Evolutionary conservation across 2,329 filamentous ascomycete genomes (phyloP), one percentile per base, ranked within the genome.

Genomic region (Annulohypoxylon truncatum): DNA sequence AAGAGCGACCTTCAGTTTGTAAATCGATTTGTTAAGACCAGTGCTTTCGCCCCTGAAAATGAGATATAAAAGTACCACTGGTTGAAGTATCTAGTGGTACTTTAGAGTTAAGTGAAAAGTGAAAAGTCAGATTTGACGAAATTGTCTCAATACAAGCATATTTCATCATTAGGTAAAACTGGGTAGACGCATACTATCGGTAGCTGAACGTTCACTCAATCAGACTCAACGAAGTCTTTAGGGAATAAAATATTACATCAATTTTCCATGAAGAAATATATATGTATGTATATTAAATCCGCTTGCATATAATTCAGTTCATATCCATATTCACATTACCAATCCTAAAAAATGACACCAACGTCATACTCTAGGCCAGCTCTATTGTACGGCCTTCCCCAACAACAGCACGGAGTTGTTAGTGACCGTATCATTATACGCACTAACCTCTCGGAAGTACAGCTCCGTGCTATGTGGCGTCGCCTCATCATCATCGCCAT

Each of bases 381-480:
- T 26, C 50, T 26, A 56, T 26, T 40, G 1, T 28, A 56, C 22
- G 2, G 53, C 10, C 28, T 57, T 54, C 6, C 67, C 67, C 29
- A 55, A 4, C 38, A 69, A 42, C 55, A 38, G 50, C 29, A 66
- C 61, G 2, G 42, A 26, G 50, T 73, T 68, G 15, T 59, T 42
- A 13, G 48, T 60, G 10, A 77, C 66, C 4, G 74, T 73, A 48
- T 77, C 72, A 26, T 77, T 77, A 38, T 53, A 72, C 13, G 75
- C 74, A 18, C 67, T 75, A 24, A 91, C 85, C 51, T 86, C 81
- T 18, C 89, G 82, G 61, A 77, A 79, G 76, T 91, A 93, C 44
- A 91, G 77, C 74, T 62, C 48, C 13, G 84, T 78, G 51, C 75
- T 77, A 18, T 72, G 72, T 2, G 71, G 64, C 15, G 64, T 54